Evolutionary conservation across 1,139 yeast genomes (phyloP), one percentile per base, ranked within the genome.

Genomic region (Ogataea hybrid): DNA sequence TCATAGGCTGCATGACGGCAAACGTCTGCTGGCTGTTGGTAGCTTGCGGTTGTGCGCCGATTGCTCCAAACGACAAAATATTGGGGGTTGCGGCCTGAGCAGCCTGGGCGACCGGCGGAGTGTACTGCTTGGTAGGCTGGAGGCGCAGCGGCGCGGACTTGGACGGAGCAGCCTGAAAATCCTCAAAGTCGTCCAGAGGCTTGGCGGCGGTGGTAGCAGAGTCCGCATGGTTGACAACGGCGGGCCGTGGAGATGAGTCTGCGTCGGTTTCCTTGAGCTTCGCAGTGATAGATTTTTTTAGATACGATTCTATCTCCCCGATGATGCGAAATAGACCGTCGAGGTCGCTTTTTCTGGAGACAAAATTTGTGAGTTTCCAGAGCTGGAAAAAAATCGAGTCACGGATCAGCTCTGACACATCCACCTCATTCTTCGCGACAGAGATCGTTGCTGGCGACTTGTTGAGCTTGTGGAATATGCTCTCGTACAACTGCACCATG

Each of bases 311-410:
- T 3, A 49, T 35, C 16, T 47, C 40, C 12, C 34, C 32, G 15
- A 48, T 20, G 22, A 44, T 41, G 10, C 33, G 31, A 29, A 51
- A 46, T 8, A 41, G 28, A 8, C 12, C 28, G 16, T 44, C 41
- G 12, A 50, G 38, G 37, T 46, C 53, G 12, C 25, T 25, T 14
- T 36, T 34, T 8, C 42, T 32, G 9, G 42, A 36, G n/a, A 52
- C 44, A 39, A 32, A 45, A 28, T 39, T 41, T 20, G 46, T 34
- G 12, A 56, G 39, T 16, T 48, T 53, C 67, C 67, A 63, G 8
- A 62, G 41, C 39, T 62, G 57, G 43, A 62, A 62, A 32, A 59
- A 62, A 2, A 63, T 37, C 9, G 54, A 52, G 31, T 57, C 58
- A 38, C 54, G 38, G 6, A 61, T 55, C 32, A 61, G 49, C 34